Percentiles rank a stretch among this genome's conserved stretches.
Conservation (phyloP, 495 filamentous ascomycete genomes). For the Neurospora sp. region DNA sequence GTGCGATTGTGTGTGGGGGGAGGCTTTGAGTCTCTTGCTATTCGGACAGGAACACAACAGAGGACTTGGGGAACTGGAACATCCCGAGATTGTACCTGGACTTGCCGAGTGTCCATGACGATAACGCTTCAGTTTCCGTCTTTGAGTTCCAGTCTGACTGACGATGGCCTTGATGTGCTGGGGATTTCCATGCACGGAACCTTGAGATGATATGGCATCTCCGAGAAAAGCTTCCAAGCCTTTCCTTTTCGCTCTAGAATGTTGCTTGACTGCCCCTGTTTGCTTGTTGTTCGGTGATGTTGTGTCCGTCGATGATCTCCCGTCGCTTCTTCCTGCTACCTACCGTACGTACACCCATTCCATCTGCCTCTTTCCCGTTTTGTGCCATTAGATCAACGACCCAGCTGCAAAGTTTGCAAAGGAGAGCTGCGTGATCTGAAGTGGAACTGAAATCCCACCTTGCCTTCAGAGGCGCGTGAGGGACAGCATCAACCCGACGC, state of each 20-base stretch:
- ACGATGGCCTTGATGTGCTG: background rate
- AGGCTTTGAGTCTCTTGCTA: background rate
- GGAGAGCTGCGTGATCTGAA: background rate
- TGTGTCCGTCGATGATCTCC: background rate
- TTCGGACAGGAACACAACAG: conserved; percentile 1
- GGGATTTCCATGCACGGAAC: background rate
- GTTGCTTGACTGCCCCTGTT: background rate
- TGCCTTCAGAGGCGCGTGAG: background rate
- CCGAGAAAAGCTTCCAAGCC: background rate
- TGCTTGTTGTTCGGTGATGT: background rate
- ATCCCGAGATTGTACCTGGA: background rate
- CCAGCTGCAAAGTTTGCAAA: background rate
- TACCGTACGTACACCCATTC: background rate
- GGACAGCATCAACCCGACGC: background rate
- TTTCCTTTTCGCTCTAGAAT: background rate
- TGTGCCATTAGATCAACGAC: background rate
- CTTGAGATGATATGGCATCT: background rate
- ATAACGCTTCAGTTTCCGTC: background rate
- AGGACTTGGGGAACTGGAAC: background rate
- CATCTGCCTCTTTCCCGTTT: background rate
- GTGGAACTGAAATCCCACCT: background rate
- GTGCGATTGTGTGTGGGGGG: background rate
- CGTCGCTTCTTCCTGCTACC: background rate
- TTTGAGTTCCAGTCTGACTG: background rate
- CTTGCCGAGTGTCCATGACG: background rate